Conservation (phyloP, 1,139 yeast genomes). For the Hyphopichia pseudoburtonii region DNA sequence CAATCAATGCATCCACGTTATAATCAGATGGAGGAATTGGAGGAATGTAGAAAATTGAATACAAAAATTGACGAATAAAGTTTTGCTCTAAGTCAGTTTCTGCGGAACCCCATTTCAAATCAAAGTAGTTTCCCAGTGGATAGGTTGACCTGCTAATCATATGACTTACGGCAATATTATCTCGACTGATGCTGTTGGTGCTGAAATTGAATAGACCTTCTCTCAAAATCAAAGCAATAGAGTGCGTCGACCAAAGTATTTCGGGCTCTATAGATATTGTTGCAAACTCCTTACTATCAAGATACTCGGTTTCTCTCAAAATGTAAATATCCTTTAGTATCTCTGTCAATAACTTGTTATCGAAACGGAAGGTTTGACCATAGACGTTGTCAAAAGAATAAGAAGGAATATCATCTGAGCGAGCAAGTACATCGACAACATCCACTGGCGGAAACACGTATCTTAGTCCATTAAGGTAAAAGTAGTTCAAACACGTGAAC, state of each 20-base stretch:
- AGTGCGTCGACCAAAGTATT: constrained; percentile 10
- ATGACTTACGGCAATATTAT: constrained; percentile 4
- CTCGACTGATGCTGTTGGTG: not conserved
- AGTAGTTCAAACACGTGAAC: constrained; percentile 9
- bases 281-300: constrained; percentile 12
- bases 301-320: constrained; percentile 20
- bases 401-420: constrained; percentile 3
- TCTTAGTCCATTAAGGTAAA: constrained; percentile 6
- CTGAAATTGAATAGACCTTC: constrained; percentile 19
- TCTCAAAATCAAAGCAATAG: constrained; percentile 12
- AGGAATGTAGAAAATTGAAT: constrained; percentile 6
- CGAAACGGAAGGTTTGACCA: constrained; percentile 5
- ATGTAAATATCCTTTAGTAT: constrained; percentile 20
- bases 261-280: constrained; percentile 21
- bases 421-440: constrained; percentile 14
- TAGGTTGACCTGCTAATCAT: constrained; percentile 1
- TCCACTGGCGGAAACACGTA: constrained; percentile 18
- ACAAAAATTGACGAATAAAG: constrained; percentile 8
- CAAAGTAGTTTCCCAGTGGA: constrained; percentile 4
- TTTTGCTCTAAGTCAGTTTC: constrained; percentile 3
- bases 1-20: constrained; percentile 7
- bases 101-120: constrained; percentile 2
- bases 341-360: constrained; percentile 9
- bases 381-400: constrained; percentile 4
- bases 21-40: constrained; percentile 4